Base-by-base conservation (phyloP, 768 basidiomycete genomes). In the Phaeotremella skinneri region DNA sequence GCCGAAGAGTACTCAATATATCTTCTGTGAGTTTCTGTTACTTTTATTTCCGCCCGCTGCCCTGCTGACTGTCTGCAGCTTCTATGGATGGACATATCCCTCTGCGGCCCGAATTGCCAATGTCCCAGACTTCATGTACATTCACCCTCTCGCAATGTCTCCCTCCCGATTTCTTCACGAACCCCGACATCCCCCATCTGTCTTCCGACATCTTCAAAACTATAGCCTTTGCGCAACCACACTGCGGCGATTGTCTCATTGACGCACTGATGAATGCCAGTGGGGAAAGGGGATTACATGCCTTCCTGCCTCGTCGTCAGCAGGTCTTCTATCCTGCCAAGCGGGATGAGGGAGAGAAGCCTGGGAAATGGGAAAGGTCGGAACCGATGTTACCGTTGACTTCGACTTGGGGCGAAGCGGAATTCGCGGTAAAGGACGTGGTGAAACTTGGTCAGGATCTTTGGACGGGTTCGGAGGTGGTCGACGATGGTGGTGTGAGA, bases 161-260 rank as follows among this genome's bases (percentile, higher is more conserved):
- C n/a, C 59, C 69, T 16, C 27, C 57, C 4, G 29, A 45, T 37
- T 73, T 68, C 58, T 63, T 68, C 31, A 29, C 31, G 43, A 29
- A 58, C 25, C 27, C 64, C 47, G 14, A 27, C 2, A 30, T 37
- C 11, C 26, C 54, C 0, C 32, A 59, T 56, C 49, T 58, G 1
- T 63, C 75, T 0, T 45, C 49, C 14, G 68, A 63, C n/a, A 70
- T 74, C 27, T 76, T 75, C 69, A 65, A 64, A 43, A 56, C 56
- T 17, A 13, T 76, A 13, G 49, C 74, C n/a, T 76, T 76, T 45
- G 59, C 32, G 2, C 20, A 65, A 17, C 69, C 72, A 5, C 27
- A 56, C n/a, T 76, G 75, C 39, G 75, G 73, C 9, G 73, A 76
- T 53, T 76, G 75, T 49, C 54, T 76, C 30, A 70, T 76, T 56